phyloP scores from a whole-genome alignment of 345 rosid genomes.

The Dipteronia dyeriana region DNA sequence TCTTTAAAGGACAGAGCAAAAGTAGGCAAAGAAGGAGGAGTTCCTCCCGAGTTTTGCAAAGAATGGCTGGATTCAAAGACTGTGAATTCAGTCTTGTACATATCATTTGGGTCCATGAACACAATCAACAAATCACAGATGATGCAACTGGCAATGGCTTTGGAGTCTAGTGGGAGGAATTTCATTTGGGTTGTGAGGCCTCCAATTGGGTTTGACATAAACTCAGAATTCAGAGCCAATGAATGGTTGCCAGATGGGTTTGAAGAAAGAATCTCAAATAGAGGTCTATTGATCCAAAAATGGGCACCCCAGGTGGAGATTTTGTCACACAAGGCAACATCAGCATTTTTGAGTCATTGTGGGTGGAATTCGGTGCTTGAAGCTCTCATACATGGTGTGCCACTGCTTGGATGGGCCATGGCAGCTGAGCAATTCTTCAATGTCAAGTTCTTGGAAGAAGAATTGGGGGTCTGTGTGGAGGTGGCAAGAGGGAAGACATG shows the following conservation, averaged over 20 bases:
- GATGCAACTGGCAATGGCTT: conserved; percentile 56
- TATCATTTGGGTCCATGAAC: conserved; percentile 73
- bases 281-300: conserved; percentile 52
- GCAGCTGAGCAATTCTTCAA: conserved; percentile 80
- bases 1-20: conserved; percentile 26
- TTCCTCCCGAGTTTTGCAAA: conserved; percentile 20
- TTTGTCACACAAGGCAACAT: conserved; percentile 50
- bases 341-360: conserved; percentile 72
- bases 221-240: conserved; percentile 42
- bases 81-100: conserved; percentile 52
- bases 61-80: conserved; percentile 71
- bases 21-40: conserved; percentile 12
- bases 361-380: conserved; percentile 91
- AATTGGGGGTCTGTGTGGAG: conserved; percentile 59
- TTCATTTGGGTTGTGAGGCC: conserved; percentile 86
- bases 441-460: conserved; percentile 55
- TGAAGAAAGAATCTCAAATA: conserved; percentile 39
- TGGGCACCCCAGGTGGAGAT: conserved; percentile 81
- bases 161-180: conserved; percentile 53
- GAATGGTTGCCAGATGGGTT: conserved; percentile 63
- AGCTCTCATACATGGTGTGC: conserved; percentile 58
- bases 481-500: conserved; percentile 64
- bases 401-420: conserved; percentile 77
- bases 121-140: conserved; percentile 55
- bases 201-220: conserved; percentile 56